phyloP scores from a whole-genome alignment of 495 filamentous ascomycete genomes.

The Penicillium cataractarum region DNA sequence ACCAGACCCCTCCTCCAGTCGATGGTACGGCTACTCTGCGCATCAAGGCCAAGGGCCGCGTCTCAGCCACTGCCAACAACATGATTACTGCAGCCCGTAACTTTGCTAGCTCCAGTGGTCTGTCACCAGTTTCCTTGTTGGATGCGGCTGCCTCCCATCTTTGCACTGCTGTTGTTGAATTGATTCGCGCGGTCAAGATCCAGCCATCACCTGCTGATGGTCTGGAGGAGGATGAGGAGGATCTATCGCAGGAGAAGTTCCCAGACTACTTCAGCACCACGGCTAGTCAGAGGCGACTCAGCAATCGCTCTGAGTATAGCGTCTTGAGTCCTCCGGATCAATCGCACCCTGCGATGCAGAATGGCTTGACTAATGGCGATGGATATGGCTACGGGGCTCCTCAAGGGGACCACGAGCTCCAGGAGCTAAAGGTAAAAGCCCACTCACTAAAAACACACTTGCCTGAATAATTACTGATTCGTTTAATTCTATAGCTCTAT shows the following conservation, averaged over 20 bases:
- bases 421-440: slow-evolving; percentile 67
- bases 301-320: slow-evolving; percentile 58
- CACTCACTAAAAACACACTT: not conserved
- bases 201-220: slow-evolving; percentile 72
- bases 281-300: slow-evolving; percentile 49
- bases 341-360: slow-evolving; percentile 34
- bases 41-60: slow-evolving; percentile 71
- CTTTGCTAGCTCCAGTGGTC: slow-evolving; percentile 74
- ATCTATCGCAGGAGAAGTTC: slow-evolving; percentile 46
- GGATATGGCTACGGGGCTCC: slow-evolving; percentile 43
- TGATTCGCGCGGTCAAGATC: slow-evolving; percentile 83
- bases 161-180: slow-evolving; percentile 79
- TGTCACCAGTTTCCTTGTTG: slow-evolving; percentile 92
- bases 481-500: slow-evolving; percentile 58
- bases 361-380: slow-evolving; percentile 29
- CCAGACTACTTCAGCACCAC: slow-evolving; percentile 54
- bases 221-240: slow-evolving; percentile 67
- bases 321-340: slow-evolving; percentile 52
- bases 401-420: slow-evolving; percentile 59
- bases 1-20: slow-evolving; percentile 52
- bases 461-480: not conserved
- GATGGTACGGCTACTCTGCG: slow-evolving; percentile 48
- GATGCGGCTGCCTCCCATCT: slow-evolving; percentile 96
- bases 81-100: slow-evolving; percentile 93
- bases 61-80: slow-evolving; percentile 93